phyloP scores from a whole-genome alignment of 176 grass and related monocot species.

The Rhynchospora breviuscula region DNA sequence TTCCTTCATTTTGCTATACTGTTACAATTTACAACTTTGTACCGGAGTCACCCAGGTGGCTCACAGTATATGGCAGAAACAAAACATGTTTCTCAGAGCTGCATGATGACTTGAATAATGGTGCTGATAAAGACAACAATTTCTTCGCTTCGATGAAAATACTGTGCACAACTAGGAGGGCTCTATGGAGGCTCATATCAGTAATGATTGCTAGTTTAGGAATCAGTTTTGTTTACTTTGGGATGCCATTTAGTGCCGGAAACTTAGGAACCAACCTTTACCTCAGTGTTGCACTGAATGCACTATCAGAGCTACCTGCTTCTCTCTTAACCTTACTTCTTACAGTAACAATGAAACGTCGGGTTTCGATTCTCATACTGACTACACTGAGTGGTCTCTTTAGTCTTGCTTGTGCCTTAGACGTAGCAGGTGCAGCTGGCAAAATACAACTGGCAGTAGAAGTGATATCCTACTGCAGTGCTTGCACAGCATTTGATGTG shows the following conservation, averaged over 20 bases:
- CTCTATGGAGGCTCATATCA: slow-evolving; percentile 38
- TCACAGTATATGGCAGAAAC: slow-evolving; percentile 27
- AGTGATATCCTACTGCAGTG: slow-evolving; percentile 52
- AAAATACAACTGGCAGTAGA: slow-evolving; percentile 7
- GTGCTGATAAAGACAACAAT: background rate
- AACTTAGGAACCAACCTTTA: slow-evolving; percentile 70
- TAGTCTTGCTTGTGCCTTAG: background rate
- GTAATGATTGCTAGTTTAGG: slow-evolving; percentile 57
- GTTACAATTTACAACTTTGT: slow-evolving; percentile 37
- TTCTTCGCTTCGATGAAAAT: slow-evolving; percentile 38
- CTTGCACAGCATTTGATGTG: slow-evolving; percentile 62
- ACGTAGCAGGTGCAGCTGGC: slow-evolving; percentile 25
- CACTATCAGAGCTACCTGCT: slow-evolving; percentile 56
- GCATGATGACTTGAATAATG: slow-evolving; percentile 25
- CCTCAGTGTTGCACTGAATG: slow-evolving; percentile 57
- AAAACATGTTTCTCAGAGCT: background rate
- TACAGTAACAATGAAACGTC: slow-evolving; percentile 37
- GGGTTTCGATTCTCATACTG: slow-evolving; percentile 35
- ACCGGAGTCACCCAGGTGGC: slow-evolving; percentile 78
- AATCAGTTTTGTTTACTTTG: slow-evolving; percentile 60
- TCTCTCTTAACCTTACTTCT: slow-evolving; percentile 42
- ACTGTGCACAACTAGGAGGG: slow-evolving; percentile 45
- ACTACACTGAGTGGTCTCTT: slow-evolving; percentile 14
- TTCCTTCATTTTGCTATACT: slow-evolving; percentile 48
- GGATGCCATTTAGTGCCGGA: slow-evolving; percentile 79